These are phyloP conservation scores for Senecio squalidus DNA, from an alignment of 140 eudicot species.

Conservation along the genomic window DNA sequence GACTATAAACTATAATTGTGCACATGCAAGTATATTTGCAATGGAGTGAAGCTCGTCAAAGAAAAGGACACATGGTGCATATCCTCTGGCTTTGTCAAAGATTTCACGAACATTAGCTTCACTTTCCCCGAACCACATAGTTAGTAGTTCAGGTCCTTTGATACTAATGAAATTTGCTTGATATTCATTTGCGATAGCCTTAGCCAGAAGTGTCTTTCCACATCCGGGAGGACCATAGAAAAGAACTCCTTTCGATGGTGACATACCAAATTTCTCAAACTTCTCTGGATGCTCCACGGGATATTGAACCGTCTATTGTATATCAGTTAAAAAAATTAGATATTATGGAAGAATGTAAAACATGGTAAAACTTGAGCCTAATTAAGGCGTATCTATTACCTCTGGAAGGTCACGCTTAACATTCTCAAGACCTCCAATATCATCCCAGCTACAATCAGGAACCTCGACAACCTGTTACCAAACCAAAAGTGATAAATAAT, in stretches of 20 bases:
- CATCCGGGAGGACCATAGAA: conserved; percentile 46
- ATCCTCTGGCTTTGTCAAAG: conserved; percentile 48
- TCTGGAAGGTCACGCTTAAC: no score
- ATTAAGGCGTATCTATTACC: no score
- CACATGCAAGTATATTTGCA: background rate
- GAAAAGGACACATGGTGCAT: conserved; percentile 57
- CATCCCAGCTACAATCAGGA: no score
- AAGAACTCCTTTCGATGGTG: conserved; percentile 44
- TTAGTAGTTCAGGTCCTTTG: conserved; percentile 46
- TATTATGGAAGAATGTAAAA: no score
- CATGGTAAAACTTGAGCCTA: no score
- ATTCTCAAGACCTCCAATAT: no score
- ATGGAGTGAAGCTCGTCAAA: conserved; percentile 48
- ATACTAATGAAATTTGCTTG: conserved; percentile 40
- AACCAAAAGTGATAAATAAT: no score
- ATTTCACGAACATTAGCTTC: conserved; percentile 58
- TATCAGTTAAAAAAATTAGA: no score
- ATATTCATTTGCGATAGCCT: conserved; percentile 44
- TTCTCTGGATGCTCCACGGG: conserved; percentile 49
- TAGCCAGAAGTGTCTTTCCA: conserved; percentile 40
- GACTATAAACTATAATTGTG: no score
- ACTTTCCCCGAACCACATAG: conserved; percentile 58
- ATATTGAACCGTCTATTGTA: conserved; percentile 47
- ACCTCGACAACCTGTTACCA: no score
- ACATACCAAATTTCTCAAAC: conserved; percentile 45